Evolutionary conservation across 495 filamentous ascomycete species (phyloP), one percentile per base, ranked within the genome.

Genomic region (Darksidea phi): DNA sequence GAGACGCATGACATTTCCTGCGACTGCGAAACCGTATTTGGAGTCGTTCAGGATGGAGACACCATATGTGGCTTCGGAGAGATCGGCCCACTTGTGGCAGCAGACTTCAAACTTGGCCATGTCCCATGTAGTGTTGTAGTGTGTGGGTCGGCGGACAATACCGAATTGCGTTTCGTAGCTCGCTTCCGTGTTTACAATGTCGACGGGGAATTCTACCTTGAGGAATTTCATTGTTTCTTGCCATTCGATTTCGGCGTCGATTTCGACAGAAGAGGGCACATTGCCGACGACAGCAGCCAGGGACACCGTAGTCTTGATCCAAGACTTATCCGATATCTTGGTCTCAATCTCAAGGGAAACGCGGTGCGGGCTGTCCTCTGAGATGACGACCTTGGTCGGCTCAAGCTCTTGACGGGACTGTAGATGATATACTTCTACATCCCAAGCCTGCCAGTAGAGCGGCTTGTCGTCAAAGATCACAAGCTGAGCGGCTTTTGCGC

Each of bases 101-200:
- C 92, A 96, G 43, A 98, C 94, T 77, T 98, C 94, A 67, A 98
- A 98, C 69, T 96, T 96, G 67, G 94, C 94, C 93, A 96, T 96
- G 67, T 98, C 94, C 94, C 94, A 98, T 71, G 83, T 88, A 18
- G 91, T 96, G 75, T 96, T 96, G 78, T 94, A 96, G 76, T 96
- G 94, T 0, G 94, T 98, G 8, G 94, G 91, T 41, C 94, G 85
- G 61, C 81, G 80, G 61, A 95, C 82, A 56, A 96, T 83, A 63
- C 94, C 95, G 67, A 89, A 98, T 70, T 95, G 90, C 24, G 91
- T 95, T 71, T 97, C 94, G 69, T 97, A 97, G n/a, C 86, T 89
- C 11, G 93, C 93, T 72, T 96, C 90, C 0, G 90, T 96, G 71
- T 93, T 95, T 60, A 84, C 80, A 52, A 98, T 79, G 73, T 96